phyloP scores from a whole-genome alignment of 495 filamentous ascomycete genomes.

The Thozetella sp. region DNA sequence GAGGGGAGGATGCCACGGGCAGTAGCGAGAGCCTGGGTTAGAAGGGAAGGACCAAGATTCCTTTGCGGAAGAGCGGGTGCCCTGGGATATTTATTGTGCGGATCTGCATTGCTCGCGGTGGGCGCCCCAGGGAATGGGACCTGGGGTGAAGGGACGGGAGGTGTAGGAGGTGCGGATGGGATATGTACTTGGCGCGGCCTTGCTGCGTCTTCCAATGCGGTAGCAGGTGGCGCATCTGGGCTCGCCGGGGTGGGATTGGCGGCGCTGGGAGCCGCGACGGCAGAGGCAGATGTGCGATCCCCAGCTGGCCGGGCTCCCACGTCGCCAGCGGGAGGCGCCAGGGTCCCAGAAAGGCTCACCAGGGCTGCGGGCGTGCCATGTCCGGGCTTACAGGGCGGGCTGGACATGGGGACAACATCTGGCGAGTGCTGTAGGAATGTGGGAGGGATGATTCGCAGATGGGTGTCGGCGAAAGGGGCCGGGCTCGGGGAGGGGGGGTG shows the following conservation, averaged over 20 bases:
- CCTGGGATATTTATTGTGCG: slow-evolving; percentile 45
- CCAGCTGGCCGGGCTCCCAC: slow-evolving; percentile 16
- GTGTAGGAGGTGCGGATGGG: slow-evolving; percentile 25
- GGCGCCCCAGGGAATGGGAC: slow-evolving; percentile 20
- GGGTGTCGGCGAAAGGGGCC: no score
- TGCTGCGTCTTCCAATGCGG: slow-evolving; percentile 9
- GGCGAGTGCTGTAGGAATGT: slow-evolving; percentile 35
- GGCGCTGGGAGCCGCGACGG: slow-evolving; percentile 5
- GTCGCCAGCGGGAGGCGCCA: slow-evolving; percentile 13
- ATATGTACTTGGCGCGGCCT: slow-evolving; percentile 17
- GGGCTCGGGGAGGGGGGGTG: no score
- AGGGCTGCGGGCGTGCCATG: slow-evolving; percentile 51
- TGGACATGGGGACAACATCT: slow-evolving; percentile 56
- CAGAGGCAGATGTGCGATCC: slow-evolving; percentile 12
- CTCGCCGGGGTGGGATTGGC: neutral
- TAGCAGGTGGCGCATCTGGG: slow-evolving; percentile 9
- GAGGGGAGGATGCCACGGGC: slow-evolving; percentile 45
- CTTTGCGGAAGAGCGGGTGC: slow-evolving; percentile 38
- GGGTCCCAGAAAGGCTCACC: slow-evolving; percentile 35
- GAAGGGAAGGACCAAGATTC: slow-evolving; percentile 45
- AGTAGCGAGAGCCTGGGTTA: slow-evolving; percentile 53
- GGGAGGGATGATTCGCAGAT: slow-evolving; percentile 22
- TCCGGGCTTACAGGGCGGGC: slow-evolving; percentile 38
- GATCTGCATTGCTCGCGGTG: slow-evolving; percentile 32
- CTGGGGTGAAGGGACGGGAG: slow-evolving; percentile 24